A percentile compares a stretch with the other conserved stretches of the same genome.
Conservation (phyloP, 2,329 filamentous ascomycete species). For the Phialophora verrucosa region DNA sequence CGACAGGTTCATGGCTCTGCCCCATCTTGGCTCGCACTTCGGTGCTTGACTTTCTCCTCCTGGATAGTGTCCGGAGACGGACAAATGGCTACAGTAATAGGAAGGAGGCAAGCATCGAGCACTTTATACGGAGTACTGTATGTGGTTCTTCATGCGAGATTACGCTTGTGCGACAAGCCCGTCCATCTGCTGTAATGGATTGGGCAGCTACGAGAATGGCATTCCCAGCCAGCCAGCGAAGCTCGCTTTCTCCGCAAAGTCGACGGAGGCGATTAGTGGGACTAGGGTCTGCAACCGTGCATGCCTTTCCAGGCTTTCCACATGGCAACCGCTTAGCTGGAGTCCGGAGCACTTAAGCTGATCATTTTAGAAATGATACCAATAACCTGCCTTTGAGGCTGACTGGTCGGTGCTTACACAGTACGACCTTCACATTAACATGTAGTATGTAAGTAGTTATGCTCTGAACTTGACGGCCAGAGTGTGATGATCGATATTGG, state of each 20-base stretch:
- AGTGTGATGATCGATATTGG: neutral
- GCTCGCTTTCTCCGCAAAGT: neutral
- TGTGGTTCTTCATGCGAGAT: too few species aligned
- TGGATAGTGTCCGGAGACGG: neutral
- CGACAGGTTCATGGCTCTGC: neutral
- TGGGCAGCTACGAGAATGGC: too few species aligned
- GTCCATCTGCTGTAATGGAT: too few species aligned
- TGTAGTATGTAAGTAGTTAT: neutral
- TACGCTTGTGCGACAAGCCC: too few species aligned
- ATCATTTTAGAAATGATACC: neutral
- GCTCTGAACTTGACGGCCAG: neutral
- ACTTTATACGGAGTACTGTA: too few species aligned
- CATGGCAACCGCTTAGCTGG: neutral
- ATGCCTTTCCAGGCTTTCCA: neutral
- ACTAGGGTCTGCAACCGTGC: neutral
- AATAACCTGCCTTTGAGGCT: neutral
- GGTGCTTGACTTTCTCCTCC: neutral
- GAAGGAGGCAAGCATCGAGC: too few species aligned
- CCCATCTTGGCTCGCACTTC: slow-evolving; percentile 1
- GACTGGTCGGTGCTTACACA: neutral
- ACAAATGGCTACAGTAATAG: too few species aligned
- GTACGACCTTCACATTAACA: too few species aligned
- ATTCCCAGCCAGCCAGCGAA: neutral
- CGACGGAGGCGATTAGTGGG: neutral
- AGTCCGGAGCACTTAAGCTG: neutral